These are phyloP conservation scores for Hypoxylon sp. DNA, from an alignment of 2,329 filamentous ascomycete species.

Conservation along the genomic window DNA sequence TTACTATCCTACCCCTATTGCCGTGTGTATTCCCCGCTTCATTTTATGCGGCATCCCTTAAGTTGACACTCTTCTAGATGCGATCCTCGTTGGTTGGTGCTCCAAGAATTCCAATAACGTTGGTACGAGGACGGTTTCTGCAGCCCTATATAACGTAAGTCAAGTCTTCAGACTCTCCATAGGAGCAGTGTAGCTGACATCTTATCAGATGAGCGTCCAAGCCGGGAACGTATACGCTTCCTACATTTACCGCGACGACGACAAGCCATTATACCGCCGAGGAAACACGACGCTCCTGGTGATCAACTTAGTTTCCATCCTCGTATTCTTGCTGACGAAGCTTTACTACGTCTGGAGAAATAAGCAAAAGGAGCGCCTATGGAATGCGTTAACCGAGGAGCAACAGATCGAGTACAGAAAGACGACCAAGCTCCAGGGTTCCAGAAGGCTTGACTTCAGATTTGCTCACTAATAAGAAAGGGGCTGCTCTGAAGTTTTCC, in stretches of 20 bases:
- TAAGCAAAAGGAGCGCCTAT: constrained; percentile 61
- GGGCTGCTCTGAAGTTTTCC: not conserved
- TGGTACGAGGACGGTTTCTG: constrained; percentile 70
- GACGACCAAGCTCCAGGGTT: constrained; percentile 43
- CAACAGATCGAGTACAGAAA: constrained; percentile 63
- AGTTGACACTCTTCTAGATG: constrained; percentile 57
- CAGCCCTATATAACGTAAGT: constrained; percentile 69
- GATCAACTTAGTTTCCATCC: constrained; percentile 65
- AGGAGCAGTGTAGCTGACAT: constrained; percentile 6
- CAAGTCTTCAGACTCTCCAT: not conserved
- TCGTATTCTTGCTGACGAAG: constrained; percentile 66
- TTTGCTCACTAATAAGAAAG: constrained; percentile 34
- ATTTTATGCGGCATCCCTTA: not conserved
- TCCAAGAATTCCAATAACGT: constrained; percentile 73
- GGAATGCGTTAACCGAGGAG: constrained; percentile 64
- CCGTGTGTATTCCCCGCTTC: constrained; percentile 50
- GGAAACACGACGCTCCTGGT: constrained; percentile 69
- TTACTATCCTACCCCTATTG: constrained; percentile 69
- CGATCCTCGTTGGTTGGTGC: constrained; percentile 71
- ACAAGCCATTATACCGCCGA: constrained; percentile 67
- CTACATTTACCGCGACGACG: constrained; percentile 68
- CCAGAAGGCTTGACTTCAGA: constrained; percentile 42
- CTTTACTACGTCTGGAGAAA: constrained; percentile 68
- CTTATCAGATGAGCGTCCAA: constrained; percentile 56
- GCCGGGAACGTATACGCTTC: constrained; percentile 54